Percentiles rank a stretch among this genome's conserved stretches.
phyloP scores from a whole-genome alignment of 768 basidiomycete species.

The Boletus rubropictus region DNA sequence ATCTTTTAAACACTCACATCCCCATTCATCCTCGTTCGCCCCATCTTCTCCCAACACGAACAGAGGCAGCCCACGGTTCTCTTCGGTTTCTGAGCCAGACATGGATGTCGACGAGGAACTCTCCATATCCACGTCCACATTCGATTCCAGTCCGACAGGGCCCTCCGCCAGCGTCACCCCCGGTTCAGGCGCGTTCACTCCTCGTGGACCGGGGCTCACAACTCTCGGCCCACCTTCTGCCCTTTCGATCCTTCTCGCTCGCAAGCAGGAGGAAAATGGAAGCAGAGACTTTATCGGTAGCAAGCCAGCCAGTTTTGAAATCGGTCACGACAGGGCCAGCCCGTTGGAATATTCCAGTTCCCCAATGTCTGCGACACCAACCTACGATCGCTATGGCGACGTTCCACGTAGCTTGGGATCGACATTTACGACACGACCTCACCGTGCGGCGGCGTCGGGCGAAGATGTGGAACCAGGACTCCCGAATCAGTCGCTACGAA shows the following conservation, averaged over 20 bases:
- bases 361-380: slow-evolving; percentile 17
- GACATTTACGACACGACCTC: background rate
- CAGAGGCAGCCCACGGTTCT: slow-evolving; percentile 24
- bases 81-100: slow-evolving; percentile 18
- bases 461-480: background rate
- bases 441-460: background rate
- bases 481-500: background rate
- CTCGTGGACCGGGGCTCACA: slow-evolving; percentile 21
- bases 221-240: slow-evolving; percentile 27
- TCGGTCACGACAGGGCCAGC: background rate
- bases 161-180: slow-evolving; percentile 2
- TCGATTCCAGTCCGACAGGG: slow-evolving; percentile 16
- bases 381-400: slow-evolving; percentile 11
- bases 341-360: slow-evolving; percentile 8
- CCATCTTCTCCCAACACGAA: slow-evolving; percentile 18
- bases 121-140: slow-evolving; percentile 26
- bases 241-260: slow-evolving; percentile 34
- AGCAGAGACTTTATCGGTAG: background rate
- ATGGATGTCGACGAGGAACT: slow-evolving; percentile 26
- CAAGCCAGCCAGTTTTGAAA: background rate
- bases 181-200: slow-evolving; percentile 15
- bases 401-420: background rate
- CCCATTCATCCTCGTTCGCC: slow-evolving; percentile 22
- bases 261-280: slow-evolving; percentile 7
- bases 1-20: slow-evolving; percentile 15